phyloP scores from a whole-genome alignment of 1,284 basidiomycete species.

The Ganoderma multipileum region DNA sequence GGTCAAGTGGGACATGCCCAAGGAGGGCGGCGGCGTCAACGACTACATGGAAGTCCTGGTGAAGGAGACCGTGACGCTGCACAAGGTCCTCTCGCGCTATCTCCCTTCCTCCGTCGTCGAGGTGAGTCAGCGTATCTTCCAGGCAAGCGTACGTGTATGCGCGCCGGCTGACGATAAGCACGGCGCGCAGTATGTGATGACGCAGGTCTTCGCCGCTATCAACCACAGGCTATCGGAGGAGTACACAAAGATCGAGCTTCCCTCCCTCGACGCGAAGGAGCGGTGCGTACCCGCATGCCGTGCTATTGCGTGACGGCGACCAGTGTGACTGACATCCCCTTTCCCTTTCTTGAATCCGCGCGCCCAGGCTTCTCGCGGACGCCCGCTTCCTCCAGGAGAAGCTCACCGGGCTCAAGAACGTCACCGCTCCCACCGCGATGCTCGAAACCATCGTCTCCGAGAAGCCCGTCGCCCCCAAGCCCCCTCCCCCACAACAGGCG shows the following conservation, averaged over 20 bases:
- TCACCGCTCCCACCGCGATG: conserved; percentile 73
- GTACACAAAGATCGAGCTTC: conserved; percentile 82
- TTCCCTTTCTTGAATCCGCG: background rate
- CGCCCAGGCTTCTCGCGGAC: conserved; percentile 74
- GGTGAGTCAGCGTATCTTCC: conserved; percentile 48
- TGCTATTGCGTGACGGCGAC: conserved; percentile 9
- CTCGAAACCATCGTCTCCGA: conserved; percentile 84
- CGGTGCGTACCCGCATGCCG: conserved; percentile 55
- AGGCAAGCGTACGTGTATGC: conserved; percentile 4
- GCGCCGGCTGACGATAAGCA: background rate
- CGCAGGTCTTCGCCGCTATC: conserved; percentile 91
- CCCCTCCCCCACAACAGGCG: conserved; percentile 23
- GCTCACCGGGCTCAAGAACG: conserved; percentile 73
- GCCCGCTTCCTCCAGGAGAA: conserved; percentile 79
- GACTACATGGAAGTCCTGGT: conserved; percentile 91
- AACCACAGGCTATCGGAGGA: conserved; percentile 88
- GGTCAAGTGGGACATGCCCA: conserved; percentile 78
- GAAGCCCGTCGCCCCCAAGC: conserved; percentile 57
- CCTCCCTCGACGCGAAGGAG: conserved; percentile 81
- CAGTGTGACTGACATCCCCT: conserved; percentile 1
- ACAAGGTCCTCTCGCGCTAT: conserved; percentile 96
- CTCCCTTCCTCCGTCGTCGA: conserved; percentile 81
- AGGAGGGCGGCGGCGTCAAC: conserved; percentile 65
- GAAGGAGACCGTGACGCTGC: conserved; percentile 95
- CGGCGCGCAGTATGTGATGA: conserved; percentile 79